Conservation (phyloP, 2,329 filamentous ascomycete genomes). For the Fusarium protoensiforme region DNA sequence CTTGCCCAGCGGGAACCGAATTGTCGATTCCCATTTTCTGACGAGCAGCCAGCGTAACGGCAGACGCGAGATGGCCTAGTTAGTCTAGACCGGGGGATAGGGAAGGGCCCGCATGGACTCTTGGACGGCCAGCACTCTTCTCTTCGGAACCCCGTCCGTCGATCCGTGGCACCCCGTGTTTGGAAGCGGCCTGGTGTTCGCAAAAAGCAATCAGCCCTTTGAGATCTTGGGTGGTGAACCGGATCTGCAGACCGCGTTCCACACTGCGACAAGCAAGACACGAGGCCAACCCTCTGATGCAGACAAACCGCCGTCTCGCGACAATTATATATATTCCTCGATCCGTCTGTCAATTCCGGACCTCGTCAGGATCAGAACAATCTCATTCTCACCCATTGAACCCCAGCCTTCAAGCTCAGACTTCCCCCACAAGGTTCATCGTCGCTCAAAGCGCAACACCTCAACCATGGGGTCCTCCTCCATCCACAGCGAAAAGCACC, state of each 20-base stretch:
- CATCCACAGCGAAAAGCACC: conserved; percentile 26
- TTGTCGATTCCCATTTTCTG: conserved; percentile 17
- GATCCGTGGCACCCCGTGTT: conserved; percentile 24
- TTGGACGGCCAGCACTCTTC: conserved; percentile 1
- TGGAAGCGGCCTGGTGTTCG: not conserved
- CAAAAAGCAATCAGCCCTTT: conserved; percentile 9
- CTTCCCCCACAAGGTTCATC: not conserved
- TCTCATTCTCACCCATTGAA: conserved; percentile 8
- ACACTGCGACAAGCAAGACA: conserved; percentile 10
- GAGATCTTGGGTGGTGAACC: conserved; percentile 32
- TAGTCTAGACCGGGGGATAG: conserved; percentile 11
- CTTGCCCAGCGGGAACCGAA: conserved; percentile 11
- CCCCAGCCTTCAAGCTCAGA: not conserved
- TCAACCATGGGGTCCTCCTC: conserved; percentile 33
- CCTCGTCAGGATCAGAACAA: conserved; percentile 2
- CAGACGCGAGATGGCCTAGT: not conserved
- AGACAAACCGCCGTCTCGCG: not conserved
- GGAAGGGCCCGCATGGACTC: not conserved
- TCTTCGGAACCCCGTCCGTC: conserved; percentile 36
- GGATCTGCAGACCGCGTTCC: conserved; percentile 37
- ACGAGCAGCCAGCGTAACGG: not conserved
- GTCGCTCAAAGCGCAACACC: conserved; percentile 14
- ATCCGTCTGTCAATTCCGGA: not conserved
- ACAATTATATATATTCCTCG: conserved; percentile 29
- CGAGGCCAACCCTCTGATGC: not conserved